Evolutionary conservation across 2,329 filamentous ascomycete genomes (phyloP).

Genomic region (Plenodomus biglobosus): DNA sequence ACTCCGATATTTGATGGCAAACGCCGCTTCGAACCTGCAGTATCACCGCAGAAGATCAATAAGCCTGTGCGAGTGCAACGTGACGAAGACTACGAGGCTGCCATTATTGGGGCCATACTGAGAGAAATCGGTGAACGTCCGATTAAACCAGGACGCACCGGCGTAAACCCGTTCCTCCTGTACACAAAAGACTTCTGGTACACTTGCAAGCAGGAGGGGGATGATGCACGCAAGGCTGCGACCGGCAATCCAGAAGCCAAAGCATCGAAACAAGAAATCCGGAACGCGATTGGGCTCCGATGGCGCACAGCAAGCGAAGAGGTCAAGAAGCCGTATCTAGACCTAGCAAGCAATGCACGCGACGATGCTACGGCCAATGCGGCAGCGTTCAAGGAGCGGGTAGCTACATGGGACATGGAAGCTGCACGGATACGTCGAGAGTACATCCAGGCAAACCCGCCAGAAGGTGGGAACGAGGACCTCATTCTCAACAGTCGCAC

Average conservation of each 20-base stretch:
- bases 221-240: conserved; percentile 64
- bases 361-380: conserved; percentile 61
- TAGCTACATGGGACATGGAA: conserved; percentile 70
- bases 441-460: conserved; percentile 44
- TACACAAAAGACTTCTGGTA: conserved; percentile 78
- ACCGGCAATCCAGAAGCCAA: conserved; percentile 70
- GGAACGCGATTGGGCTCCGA: conserved; percentile 82
- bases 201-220: conserved; percentile 64
- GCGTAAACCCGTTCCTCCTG: conserved; percentile 83
- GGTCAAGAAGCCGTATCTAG: conserved; percentile 74
- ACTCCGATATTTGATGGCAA: conserved; percentile 22
- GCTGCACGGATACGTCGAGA: conserved; percentile 54
- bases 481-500: conserved; percentile 39
- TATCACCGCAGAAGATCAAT: conserved; percentile 12
- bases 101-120: conserved; percentile 59
- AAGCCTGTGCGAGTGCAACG: conserved; percentile 29
- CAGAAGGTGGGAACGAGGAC: conserved; percentile 33
- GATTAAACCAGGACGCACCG: conserved; percentile 68
- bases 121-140: conserved; percentile 73
- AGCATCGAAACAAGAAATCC: conserved; percentile 70
- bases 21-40: conserved; percentile 26
- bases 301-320: conserved; percentile 78
- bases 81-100: conserved; percentile 57
- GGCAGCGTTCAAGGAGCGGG: conserved; percentile 61
- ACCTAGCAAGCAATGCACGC: conserved; percentile 72